phyloP scores from a whole-genome alignment of 257 asterid species.

The Solanum bulbocastanum region DNA sequence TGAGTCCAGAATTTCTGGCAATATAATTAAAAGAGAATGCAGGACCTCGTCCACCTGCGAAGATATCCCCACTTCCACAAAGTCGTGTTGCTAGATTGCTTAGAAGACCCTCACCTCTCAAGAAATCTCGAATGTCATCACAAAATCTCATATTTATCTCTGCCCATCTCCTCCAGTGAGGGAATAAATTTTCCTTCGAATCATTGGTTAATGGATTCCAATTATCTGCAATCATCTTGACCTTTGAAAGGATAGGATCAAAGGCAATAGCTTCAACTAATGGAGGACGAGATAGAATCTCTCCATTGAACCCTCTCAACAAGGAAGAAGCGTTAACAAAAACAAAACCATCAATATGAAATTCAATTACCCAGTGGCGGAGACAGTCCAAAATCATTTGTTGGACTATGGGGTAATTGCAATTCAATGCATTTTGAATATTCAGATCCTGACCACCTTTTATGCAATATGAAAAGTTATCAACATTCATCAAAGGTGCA shows the following conservation, averaged over 20 bases:
- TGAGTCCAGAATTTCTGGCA: slow-evolving; percentile 61
- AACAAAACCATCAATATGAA: slow-evolving; percentile 78
- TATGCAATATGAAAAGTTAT: slow-evolving; percentile 24
- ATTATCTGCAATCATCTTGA: slow-evolving; percentile 66
- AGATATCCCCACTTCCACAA: slow-evolving; percentile 89
- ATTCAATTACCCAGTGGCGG: slow-evolving; percentile 79
- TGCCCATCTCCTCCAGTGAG: slow-evolving; percentile 99
- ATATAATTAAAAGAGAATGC: slow-evolving; percentile 71
- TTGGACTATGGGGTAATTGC: slow-evolving; percentile 66
- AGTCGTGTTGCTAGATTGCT: slow-evolving; percentile 76
- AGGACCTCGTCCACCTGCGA: slow-evolving; percentile 75
- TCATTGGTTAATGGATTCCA: slow-evolving; percentile 49
- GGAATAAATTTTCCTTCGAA: slow-evolving; percentile 38
- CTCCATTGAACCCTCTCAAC: slow-evolving; percentile 49
- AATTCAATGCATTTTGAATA: slow-evolving; percentile 40
- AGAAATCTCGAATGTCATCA: slow-evolving; percentile 57
- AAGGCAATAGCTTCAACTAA: slow-evolving; percentile 79
- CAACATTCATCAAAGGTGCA: slow-evolving; percentile 42
- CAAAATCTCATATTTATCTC: slow-evolving; percentile 62
- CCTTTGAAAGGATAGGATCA: slow-evolving; percentile 77
- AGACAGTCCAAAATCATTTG: slow-evolving; percentile 79
- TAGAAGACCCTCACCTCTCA: slow-evolving; percentile 63
- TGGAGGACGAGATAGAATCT: slow-evolving; percentile 75
- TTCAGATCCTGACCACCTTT: slow-evolving; percentile 19
- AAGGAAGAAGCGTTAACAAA: slow-evolving; percentile 60